Conservation (phyloP, 2,329 filamentous ascomycete species). For the Chlorencoelia australis region DNA sequence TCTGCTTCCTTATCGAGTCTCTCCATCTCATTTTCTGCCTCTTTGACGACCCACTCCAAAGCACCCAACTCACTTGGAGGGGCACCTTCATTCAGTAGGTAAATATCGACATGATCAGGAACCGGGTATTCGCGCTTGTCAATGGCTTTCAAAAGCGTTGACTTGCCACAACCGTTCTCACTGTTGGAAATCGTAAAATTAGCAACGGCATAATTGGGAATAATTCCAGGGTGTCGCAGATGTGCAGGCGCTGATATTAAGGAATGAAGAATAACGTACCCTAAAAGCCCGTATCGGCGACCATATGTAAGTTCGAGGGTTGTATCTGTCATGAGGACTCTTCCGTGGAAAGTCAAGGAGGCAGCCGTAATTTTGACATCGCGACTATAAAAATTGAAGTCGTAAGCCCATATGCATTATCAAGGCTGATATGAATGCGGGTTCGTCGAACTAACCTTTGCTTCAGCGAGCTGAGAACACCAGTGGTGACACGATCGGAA, state of each 20-base stretch:
- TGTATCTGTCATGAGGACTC: conserved; percentile 88
- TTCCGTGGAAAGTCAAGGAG: conserved; percentile 94
- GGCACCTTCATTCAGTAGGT: conserved; percentile 94
- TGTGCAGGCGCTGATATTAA: no score
- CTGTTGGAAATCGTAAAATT: no score
- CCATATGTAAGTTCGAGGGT: conserved; percentile 89
- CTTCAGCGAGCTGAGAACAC: conserved; percentile 78
- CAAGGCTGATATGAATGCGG: no score
- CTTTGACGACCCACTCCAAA: conserved; percentile 91
- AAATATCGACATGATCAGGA: conserved; percentile 94
- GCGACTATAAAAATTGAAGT: no score
- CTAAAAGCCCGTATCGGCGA: conserved; percentile 86
- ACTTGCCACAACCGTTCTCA: conserved; percentile 99
- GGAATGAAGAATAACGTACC: no score
- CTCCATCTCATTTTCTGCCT: conserved; percentile 88
- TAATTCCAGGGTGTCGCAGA: no score
- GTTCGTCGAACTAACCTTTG: no score
- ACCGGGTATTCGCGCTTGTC: conserved; percentile 89
- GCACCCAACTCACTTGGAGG: conserved; percentile 81
- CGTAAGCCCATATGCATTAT: no score
- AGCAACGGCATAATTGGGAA: no score
- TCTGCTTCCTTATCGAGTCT: conserved; percentile 83
- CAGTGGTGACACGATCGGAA: conserved; percentile 95
- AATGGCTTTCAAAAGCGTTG: conserved; percentile 93
- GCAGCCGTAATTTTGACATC: conserved; percentile 96